Conservation (phyloP, 78 protist genomes). For the Bodo saltans region DNA sequence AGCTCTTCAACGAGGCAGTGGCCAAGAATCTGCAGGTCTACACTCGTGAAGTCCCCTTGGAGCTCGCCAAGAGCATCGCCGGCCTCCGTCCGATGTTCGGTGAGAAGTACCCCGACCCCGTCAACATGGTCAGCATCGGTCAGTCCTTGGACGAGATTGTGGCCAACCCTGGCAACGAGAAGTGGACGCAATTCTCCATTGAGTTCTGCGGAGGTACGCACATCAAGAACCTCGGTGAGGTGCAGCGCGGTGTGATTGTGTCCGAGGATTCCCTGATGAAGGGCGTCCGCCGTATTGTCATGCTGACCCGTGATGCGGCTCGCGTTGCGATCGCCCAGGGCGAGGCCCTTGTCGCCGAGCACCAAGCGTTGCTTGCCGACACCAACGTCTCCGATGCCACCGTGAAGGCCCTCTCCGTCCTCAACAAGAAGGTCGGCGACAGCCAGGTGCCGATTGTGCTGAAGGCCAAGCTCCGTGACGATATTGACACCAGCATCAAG, state of each 20-base stretch:
- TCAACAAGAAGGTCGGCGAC: neutral
- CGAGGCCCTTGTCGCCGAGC: neutral
- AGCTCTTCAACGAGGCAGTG: conserved; percentile 43
- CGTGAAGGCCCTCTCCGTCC: neutral
- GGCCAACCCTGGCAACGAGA: conserved; percentile 49
- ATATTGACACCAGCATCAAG: neutral
- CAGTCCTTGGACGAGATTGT: conserved; percentile 52
- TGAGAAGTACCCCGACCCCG: conserved; percentile 92
- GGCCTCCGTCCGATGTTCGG: conserved; percentile 88
- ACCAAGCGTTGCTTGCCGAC: neutral
- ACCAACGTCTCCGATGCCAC: neutral
- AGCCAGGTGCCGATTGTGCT: conserved; percentile 9
- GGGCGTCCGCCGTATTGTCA: conserved; percentile 85
- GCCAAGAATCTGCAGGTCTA: conserved; percentile 45
- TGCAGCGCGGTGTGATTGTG: conserved; percentile 59
- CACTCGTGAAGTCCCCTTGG: conserved; percentile 53
- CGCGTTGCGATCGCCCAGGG: neutral
- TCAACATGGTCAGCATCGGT: conserved; percentile 86
- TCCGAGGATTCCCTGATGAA: conserved; percentile 75
- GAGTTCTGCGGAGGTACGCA: conserved; percentile 94
- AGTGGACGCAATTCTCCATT: conserved; percentile 60
- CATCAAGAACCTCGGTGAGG: conserved; percentile 55
- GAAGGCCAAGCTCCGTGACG: conserved; percentile 29
- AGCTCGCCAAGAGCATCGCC: conserved; percentile 64
- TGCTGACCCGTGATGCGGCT: conserved; percentile 73